Conservation (phyloP, 2,329 filamentous ascomycete species). For the Coniochaeta prunicola region DNA sequence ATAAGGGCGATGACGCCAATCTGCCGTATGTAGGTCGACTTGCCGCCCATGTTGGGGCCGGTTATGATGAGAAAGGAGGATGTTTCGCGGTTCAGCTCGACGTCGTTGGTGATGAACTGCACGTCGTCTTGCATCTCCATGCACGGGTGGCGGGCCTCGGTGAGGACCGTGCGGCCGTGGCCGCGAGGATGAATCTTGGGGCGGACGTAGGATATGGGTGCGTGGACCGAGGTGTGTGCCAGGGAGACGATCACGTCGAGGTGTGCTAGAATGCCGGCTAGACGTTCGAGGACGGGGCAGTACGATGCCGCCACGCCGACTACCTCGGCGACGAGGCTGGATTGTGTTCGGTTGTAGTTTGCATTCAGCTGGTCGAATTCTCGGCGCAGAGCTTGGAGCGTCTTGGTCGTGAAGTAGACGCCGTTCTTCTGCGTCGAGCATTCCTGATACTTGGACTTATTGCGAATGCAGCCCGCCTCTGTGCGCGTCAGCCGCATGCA, state of each 20-base stretch:
- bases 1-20: constrained; percentile 95
- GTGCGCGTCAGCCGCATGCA: constrained; percentile 89
- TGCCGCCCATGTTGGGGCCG: constrained; percentile 98
- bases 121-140: constrained; percentile 99
- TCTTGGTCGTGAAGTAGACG: constrained; percentile 85
- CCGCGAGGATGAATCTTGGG: constrained; percentile 87
- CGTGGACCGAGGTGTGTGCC: constrained; percentile 87
- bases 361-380: constrained; percentile 92
- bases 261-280: constrained; percentile 84
- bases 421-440: constrained; percentile 98
- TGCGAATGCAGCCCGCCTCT: constrained; percentile 88
- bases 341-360: constrained; percentile 93
- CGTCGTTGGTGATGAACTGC: constrained; percentile 97
- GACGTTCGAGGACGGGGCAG: constrained; percentile 81
- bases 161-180: constrained; percentile 80
- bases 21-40: constrained; percentile 96
- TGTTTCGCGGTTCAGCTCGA: constrained; percentile 66
- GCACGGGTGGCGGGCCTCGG: constrained; percentile 90
- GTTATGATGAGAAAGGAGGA: constrained; percentile 96
- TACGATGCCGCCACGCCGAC: constrained; percentile 92
- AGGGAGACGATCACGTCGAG: constrained; percentile 93
- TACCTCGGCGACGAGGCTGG: constrained; percentile 83
- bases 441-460: constrained; percentile 84
- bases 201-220: constrained; percentile 83
- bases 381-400: constrained; percentile 70